Evolutionary conservation across 2,329 filamentous ascomycete species (phyloP).

Genomic region (Cladosporium sphaerospermum): DNA sequence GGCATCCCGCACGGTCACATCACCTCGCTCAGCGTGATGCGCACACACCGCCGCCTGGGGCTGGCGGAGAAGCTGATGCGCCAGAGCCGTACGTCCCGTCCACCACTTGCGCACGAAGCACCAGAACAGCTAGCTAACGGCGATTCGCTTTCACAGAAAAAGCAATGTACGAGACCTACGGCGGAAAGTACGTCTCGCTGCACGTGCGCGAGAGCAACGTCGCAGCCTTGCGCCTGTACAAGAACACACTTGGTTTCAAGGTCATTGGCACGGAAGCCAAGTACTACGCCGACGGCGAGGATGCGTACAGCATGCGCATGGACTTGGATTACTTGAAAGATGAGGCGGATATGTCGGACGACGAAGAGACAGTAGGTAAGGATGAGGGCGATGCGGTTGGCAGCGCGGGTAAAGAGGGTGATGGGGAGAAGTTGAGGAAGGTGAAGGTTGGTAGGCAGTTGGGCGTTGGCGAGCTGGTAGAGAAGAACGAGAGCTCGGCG

Average conservation of each 20-base stretch:
- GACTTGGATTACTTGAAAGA: slow-evolving; percentile 59
- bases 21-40: slow-evolving; percentile 90
- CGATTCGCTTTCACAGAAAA: slow-evolving; percentile 53
- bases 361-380: slow-evolving; percentile 36
- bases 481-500: slow-evolving; percentile 32
- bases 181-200: slow-evolving; percentile 85
- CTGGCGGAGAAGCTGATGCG: slow-evolving; percentile 97
- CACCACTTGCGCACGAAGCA: background rate
- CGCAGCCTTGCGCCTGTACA: slow-evolving; percentile 86
- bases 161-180: slow-evolving; percentile 94
- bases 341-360: slow-evolving; percentile 44
- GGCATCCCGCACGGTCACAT: slow-evolving; percentile 93
- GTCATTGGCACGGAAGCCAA: slow-evolving; percentile 80
- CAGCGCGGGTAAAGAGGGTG: slow-evolving; percentile 30
- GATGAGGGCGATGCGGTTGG: slow-evolving; percentile 37
- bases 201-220: slow-evolving; percentile 93
- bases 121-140: background rate
- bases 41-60: slow-evolving; percentile 82
- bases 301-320: slow-evolving; percentile 90
- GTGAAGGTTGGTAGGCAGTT: slow-evolving; percentile 76
- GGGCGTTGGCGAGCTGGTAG: slow-evolving; percentile 70
- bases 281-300: slow-evolving; percentile 97
- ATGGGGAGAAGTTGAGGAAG: slow-evolving; percentile 60
- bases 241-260: slow-evolving; percentile 82
- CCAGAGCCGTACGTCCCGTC: slow-evolving; percentile 68